These are phyloP conservation scores for Volvariella surrecta DNA, from an alignment of 1,284 basidiomycete species.

Conservation along the genomic window DNA sequence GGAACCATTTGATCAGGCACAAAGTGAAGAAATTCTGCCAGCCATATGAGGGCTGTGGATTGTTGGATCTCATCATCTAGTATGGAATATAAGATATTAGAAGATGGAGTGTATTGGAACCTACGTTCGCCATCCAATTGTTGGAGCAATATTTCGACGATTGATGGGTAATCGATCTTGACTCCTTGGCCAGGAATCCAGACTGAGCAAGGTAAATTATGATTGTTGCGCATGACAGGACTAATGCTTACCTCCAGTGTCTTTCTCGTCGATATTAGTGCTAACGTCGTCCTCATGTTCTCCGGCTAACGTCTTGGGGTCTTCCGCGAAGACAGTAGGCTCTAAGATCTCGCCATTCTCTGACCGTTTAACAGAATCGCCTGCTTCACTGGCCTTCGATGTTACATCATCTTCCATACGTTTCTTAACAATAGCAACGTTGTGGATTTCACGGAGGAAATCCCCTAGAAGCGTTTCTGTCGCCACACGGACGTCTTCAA, in stretches of 20 bases:
- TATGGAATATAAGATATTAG: conserved; percentile 6
- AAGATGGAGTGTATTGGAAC: conserved; percentile 19
- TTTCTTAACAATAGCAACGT: conserved; percentile 69
- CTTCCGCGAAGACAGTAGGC: conserved; percentile 24
- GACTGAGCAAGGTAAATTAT: conserved; percentile 38
- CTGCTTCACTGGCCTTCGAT: conserved; percentile 26
- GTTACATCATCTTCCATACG: conserved; percentile 47
- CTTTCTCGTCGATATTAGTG: conserved; percentile 46
- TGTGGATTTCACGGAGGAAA: conserved; percentile 88
- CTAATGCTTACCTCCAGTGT: conserved; percentile 49
- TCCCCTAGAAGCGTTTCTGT: conserved; percentile 91
- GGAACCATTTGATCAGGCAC: conserved; percentile 89
- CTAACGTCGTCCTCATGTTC: conserved; percentile 32
- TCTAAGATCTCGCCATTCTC: conserved; percentile 19
- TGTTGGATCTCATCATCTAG: conserved; percentile 87
- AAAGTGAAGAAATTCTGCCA: conserved; percentile 86
- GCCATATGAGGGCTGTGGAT: conserved; percentile 84
- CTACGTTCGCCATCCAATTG: conserved; percentile 82
- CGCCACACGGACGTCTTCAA: conserved; percentile 87
- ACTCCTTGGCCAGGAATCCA: conserved; percentile 95
- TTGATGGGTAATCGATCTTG: conserved; percentile 83
- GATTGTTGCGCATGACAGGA: conserved; percentile 12
- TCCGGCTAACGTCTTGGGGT: conserved; percentile 41
- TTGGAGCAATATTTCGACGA: conserved; percentile 91
- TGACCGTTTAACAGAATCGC: conserved; percentile 29